Evolutionary conservation across 169 alveolate species (phyloP).

Genomic region (Cryptosporidium tyzzeri): DNA sequence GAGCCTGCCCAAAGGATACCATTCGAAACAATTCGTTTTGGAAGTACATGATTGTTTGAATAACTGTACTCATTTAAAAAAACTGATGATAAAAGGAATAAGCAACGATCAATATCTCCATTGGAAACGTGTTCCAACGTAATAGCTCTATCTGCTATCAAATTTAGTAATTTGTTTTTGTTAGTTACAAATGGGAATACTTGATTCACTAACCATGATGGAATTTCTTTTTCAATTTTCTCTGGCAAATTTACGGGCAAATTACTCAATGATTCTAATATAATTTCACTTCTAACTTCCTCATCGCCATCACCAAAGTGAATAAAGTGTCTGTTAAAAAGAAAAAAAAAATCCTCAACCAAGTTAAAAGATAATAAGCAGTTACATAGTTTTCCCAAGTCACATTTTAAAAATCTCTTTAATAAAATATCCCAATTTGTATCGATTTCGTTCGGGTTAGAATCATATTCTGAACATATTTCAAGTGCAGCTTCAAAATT

Average conservation of each 20-base stretch:
- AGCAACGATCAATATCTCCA: slow-evolving; percentile 55
- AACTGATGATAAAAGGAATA: slow-evolving; percentile 40
- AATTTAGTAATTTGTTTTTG: slow-evolving; percentile 38
- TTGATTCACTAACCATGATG: slow-evolving; percentile 58
- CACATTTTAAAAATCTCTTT: slow-evolving; percentile 20
- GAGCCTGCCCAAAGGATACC: slow-evolving; percentile 76
- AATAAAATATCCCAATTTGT: slow-evolving; percentile 23
- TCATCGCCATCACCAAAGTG: slow-evolving; percentile 49
- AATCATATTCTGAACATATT: slow-evolving; percentile 5
- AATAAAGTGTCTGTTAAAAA: slow-evolving; percentile 38
- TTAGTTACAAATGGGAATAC: slow-evolving; percentile 51
- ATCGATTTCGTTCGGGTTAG: not conserved
- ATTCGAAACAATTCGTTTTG: slow-evolving; percentile 66
- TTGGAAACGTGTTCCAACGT: slow-evolving; percentile 45
- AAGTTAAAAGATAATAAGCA: slow-evolving; percentile 34
- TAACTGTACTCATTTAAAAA: slow-evolving; percentile 22
- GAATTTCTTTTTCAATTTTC: slow-evolving; percentile 48
- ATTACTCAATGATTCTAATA: slow-evolving; percentile 43
- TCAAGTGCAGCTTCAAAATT: slow-evolving; percentile 6
- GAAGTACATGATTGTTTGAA: slow-evolving; percentile 8
- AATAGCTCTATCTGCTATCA: slow-evolving; percentile 65
- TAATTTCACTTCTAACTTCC: slow-evolving; percentile 13
- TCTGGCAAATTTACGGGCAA: slow-evolving; percentile 39
- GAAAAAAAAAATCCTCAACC: slow-evolving; percentile 50
- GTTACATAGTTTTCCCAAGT: slow-evolving; percentile 33